Evolutionary conservation across 768 basidiomycete genomes (phyloP).

Genomic region (Xerocomus spinulosus): DNA sequence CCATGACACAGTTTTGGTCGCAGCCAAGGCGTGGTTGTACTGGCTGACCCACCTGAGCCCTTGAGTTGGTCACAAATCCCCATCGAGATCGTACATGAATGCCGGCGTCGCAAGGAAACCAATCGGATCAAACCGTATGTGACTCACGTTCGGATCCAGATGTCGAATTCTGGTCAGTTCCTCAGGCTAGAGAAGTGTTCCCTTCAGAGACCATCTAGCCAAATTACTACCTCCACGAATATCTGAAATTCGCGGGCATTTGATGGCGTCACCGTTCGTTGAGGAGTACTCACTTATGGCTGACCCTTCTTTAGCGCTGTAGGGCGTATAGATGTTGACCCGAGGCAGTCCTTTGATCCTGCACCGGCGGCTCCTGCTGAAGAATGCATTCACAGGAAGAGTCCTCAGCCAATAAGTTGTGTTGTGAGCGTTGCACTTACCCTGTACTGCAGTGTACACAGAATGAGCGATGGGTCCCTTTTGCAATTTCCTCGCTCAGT

Average conservation of each 20-base stretch:
- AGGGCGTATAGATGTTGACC: slow-evolving; percentile 55
- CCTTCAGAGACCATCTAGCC: not conserved
- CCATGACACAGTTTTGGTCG: slow-evolving; percentile 37
- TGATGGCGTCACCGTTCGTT: not conserved
- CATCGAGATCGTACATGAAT: slow-evolving; percentile 47
- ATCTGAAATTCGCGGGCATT: slow-evolving; percentile 40
- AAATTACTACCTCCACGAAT: slow-evolving; percentile 36
- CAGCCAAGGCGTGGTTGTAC: slow-evolving; percentile 37
- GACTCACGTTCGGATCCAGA: too few species aligned
- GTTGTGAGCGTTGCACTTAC: not conserved
- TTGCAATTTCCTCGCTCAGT: too few species aligned
- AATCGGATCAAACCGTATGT: slow-evolving; percentile 55
- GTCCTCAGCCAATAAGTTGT: not conserved
- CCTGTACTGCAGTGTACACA: not conserved
- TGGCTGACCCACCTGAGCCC: slow-evolving; percentile 38
- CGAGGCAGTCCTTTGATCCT: slow-evolving; percentile 34
- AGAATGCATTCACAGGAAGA: not conserved
- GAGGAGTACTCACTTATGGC: slow-evolving; percentile 29
- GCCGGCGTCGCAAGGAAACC: slow-evolving; percentile 57
- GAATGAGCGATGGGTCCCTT: too few species aligned
- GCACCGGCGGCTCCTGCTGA: slow-evolving; percentile 54
- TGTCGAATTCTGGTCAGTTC: slow-evolving; percentile 64
- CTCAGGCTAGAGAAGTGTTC: too few species aligned
- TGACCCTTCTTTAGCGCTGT: slow-evolving; percentile 42
- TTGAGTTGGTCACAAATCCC: slow-evolving; percentile 53